Conservation (phyloP, 2,329 filamentous ascomycete genomes). For the Fusarium gaditjirri region DNA sequence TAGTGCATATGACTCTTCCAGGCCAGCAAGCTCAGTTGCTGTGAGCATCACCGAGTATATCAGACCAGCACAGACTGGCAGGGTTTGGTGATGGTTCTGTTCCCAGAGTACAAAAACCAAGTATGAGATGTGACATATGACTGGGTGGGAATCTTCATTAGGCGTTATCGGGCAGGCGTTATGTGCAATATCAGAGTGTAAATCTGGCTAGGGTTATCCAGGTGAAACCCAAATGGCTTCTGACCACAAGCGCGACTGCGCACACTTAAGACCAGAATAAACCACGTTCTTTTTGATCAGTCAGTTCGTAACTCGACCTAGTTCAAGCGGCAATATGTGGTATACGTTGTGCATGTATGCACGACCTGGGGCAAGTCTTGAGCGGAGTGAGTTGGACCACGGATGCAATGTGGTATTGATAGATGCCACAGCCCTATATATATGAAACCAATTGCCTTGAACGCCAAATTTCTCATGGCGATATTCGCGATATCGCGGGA, state of each 20-base stretch:
- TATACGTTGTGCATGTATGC: background rate
- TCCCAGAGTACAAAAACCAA: background rate
- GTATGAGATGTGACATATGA: background rate
- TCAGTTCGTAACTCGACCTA: background rate
- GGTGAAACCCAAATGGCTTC: background rate
- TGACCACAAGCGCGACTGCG: background rate
- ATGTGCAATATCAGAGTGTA: conserved; percentile 1
- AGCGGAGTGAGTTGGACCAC: background rate
- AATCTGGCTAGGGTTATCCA: background rate
- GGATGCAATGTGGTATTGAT: conserved; percentile 8
- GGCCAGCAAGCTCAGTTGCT: conserved; percentile 26
- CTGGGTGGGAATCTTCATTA: background rate
- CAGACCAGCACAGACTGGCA: conserved; percentile 19
- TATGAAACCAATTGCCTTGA: conserved; percentile 4
- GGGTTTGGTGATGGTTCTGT: conserved; percentile 13
- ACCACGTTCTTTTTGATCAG: conserved; percentile 2
- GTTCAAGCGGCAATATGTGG: background rate
- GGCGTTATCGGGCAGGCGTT: conserved; percentile 17
- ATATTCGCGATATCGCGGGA: conserved; percentile 17
- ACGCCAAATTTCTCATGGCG: conserved; percentile 29
- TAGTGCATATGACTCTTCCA: conserved; percentile 15
- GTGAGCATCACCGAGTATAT: conserved; percentile 34
- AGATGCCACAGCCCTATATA: conserved; percentile 19
- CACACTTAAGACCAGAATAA: conserved; percentile 1
- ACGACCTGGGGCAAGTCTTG: background rate